A percentile compares a stretch with the other conserved stretches of the same genome.
These are phyloP conservation scores for Aspergillus indologenus DNA, from an alignment of 495 filamentous ascomycete species.

Conservation along the genomic window DNA sequence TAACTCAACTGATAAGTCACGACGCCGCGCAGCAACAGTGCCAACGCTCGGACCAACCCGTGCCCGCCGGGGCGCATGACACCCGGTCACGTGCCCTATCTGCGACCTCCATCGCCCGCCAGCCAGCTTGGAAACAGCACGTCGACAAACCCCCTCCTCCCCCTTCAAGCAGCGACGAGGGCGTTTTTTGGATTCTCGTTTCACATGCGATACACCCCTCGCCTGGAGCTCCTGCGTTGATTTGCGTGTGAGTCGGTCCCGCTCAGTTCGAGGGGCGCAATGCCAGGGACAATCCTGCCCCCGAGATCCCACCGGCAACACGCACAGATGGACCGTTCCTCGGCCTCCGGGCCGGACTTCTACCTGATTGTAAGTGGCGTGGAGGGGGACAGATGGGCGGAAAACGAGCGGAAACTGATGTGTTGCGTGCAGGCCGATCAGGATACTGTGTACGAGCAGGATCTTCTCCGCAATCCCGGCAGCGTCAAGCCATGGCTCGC, in stretches of 20 bases:
- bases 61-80: slow-evolving; percentile 22
- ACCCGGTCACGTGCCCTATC: slow-evolving; percentile 26
- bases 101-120: slow-evolving; percentile 28
- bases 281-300: slow-evolving; percentile 63
- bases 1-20: slow-evolving; percentile 7
- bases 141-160: not conserved
- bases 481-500: slow-evolving; percentile 94
- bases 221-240: slow-evolving; percentile 30
- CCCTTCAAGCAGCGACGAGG: slow-evolving; percentile 27
- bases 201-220: slow-evolving; percentile 22
- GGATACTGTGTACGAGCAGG: slow-evolving; percentile 94
- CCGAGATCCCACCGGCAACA: slow-evolving; percentile 52
- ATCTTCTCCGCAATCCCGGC: slow-evolving; percentile 80
- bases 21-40: slow-evolving; percentile 10
- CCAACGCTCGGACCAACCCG: slow-evolving; percentile 28
- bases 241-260: slow-evolving; percentile 35
- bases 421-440: slow-evolving; percentile 86
- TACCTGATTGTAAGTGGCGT: slow-evolving; percentile 68
- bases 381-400: too few species aligned
- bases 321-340: slow-evolving; percentile 46
- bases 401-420: too few species aligned
- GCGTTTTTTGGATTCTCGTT: slow-evolving; percentile 23
- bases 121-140: slow-evolving; percentile 14
- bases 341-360: slow-evolving; percentile 57
- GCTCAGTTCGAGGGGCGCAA: slow-evolving; percentile 47